A percentile compares a stretch with the other conserved stretches of the same genome.
Conservation (phyloP, 257 asterid species). For the Capsicum chinense region DNA sequence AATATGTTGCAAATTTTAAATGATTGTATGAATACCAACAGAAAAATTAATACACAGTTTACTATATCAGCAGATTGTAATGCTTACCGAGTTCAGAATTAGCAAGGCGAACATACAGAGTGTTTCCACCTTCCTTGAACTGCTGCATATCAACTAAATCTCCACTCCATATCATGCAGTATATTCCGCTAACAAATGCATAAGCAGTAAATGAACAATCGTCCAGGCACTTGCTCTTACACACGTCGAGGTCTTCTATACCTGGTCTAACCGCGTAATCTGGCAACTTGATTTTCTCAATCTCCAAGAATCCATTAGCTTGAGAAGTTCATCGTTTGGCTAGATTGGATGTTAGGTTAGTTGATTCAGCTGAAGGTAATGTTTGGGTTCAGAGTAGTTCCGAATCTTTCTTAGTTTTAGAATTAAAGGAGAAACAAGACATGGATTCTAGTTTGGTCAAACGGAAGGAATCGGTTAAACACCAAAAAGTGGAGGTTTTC, state of each 20-base stretch:
- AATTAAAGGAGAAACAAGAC: too few relatives aligned
- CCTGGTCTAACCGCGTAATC: slow-evolving; percentile 62
- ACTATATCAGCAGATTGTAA: not conserved
- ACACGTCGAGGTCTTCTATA: slow-evolving; percentile 36
- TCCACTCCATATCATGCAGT: slow-evolving; percentile 70
- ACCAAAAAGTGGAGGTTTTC: too few relatives aligned
- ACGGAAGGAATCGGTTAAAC: accelerated
- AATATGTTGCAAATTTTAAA: not conserved
- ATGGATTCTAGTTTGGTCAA: too few relatives aligned
- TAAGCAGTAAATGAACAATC: slow-evolving; percentile 76
- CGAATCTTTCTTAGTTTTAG: too few relatives aligned
- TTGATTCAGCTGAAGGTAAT: too few relatives aligned
- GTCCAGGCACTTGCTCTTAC: slow-evolving; percentile 49
- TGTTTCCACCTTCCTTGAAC: slow-evolving; percentile 53
- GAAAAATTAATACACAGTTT: not conserved
- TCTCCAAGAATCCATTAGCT: slow-evolving; percentile 43
- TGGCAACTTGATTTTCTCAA: slow-evolving; percentile 61
- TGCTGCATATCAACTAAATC: slow-evolving; percentile 66
- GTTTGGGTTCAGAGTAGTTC: too few relatives aligned
- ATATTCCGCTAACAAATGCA: slow-evolving; percentile 58
- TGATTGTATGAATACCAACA: not conserved
- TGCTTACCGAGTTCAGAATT: slow-evolving; percentile 61
- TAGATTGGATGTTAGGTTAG: too few relatives aligned
- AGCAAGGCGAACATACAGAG: slow-evolving; percentile 60
- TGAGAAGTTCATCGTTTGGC: too few relatives aligned